Evolutionary conservation across 2,329 filamentous ascomycete genomes (phyloP), one percentile per base, ranked within the genome.

Genomic region (Orbilia ellipsospora): DNA sequence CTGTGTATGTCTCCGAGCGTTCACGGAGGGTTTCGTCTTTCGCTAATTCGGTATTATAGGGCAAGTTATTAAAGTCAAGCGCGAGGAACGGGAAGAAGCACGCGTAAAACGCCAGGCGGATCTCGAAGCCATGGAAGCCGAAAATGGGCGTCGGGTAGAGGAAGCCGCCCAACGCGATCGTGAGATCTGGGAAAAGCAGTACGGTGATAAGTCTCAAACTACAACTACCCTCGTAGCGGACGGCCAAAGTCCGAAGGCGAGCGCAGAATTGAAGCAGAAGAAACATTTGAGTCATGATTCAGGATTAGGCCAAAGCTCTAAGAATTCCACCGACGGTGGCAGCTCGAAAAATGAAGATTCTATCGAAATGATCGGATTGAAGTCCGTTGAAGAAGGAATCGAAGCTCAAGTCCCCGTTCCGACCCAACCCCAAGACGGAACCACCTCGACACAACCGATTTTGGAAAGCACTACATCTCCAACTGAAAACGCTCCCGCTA

Each of bases 141-240:
- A 88, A 48, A 85, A 90, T 1, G 93, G 92, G 2, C 87, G 88
- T 63, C 86, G 88, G 64, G 77, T 86, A 1, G 83, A 86, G 77
- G 82, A 84, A 63, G 82, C 82, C 40, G 85, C 84, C 52, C 80
- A 82, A 42, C 80, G 80, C 36, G 85, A 86, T 48, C 81, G 84
- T 44, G 80, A 80, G 26, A 80, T 89, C 75, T 97, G 94, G 94
- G 94, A 97, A 81, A 87, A 87, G 4, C 84, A 87, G 1, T 95
- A 96, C 78, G 92, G 91, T 0, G 85, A 90, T 77, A 88, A 70
- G 87, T 69, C 72, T 4, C 51, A 51, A 74, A 69, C 18, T 80
- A 82, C 67, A 51, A 80, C 78, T 78, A 45, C 60, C 16, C 40
- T 56, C 78, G 83, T 61, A 18, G 28, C 64, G 5, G 68, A 73